Evolutionary conservation across 176 grass and related monocot genomes (phyloP).

Genomic region (Thalia dealbata): DNA sequence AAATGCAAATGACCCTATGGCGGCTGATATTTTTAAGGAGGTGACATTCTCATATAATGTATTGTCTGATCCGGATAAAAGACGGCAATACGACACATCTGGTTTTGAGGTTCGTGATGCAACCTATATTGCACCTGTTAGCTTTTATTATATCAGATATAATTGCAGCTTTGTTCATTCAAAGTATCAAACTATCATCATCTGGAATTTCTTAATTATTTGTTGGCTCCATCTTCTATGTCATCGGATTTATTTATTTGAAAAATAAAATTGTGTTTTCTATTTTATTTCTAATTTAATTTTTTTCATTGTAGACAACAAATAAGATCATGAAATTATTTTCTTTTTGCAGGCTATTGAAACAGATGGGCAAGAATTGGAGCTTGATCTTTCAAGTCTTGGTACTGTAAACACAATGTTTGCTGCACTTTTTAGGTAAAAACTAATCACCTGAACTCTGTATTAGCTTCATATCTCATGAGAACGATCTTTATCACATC

Average conservation of each 20-base stretch:
- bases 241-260: neutral
- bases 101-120: slow-evolving; percentile 65
- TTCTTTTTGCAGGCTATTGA: slow-evolving; percentile 58
- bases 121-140: neutral
- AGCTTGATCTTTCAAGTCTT: slow-evolving; percentile 94
- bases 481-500: neutral
- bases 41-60: slow-evolving; percentile 96
- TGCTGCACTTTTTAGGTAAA: slow-evolving; percentile 94
- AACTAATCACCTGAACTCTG: neutral
- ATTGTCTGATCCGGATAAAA: slow-evolving; percentile 71
- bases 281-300: too few species aligned
- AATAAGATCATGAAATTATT: neutral
- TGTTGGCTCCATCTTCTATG: neutral
- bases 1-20: slow-evolving; percentile 75
- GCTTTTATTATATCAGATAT: neutral
- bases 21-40: slow-evolving; percentile 81
- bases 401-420: slow-evolving; percentile 93
- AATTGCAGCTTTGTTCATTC: neutral
- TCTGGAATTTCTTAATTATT: neutral
- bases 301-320: neutral
- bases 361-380: slow-evolving; percentile 79
- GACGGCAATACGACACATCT: slow-evolving; percentile 72
- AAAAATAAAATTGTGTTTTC: neutral
- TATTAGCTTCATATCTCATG: slow-evolving; percentile 10
- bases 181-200: neutral